Conservation (phyloP, 495 filamentous ascomycete genomes). For the Penicillium odoratum region DNA sequence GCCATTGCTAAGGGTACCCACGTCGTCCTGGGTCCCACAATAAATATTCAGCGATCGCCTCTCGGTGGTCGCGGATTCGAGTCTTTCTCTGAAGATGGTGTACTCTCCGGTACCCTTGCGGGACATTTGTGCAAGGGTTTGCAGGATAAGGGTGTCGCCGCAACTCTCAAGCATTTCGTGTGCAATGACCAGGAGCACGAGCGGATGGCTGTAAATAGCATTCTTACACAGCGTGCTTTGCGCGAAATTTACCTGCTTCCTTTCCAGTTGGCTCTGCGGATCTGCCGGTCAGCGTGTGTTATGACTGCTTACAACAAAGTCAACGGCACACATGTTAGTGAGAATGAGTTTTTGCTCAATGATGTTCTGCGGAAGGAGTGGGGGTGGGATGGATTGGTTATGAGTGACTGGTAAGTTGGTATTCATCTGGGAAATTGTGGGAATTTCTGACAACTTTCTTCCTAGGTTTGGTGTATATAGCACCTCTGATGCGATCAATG, state of each 20-base stretch:
- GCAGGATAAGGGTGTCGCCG: conserved; percentile 67
- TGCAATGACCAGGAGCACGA: conserved; percentile 79
- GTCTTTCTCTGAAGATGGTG: conserved; percentile 76
- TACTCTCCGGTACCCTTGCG: conserved; percentile 67
- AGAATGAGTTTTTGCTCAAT: conserved; percentile 61
- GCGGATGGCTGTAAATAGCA: conserved; percentile 64
- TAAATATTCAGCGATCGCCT: conserved; percentile 76
- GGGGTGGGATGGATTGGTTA: conserved; percentile 66
- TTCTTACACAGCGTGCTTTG: conserved; percentile 67
- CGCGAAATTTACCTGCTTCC: conserved; percentile 76
- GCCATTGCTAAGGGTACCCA: conserved; percentile 69
- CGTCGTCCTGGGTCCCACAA: conserved; percentile 71
- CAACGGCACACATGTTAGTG: conserved; percentile 68
- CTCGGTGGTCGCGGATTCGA: conserved; percentile 79
- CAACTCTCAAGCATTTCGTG: conserved; percentile 83
- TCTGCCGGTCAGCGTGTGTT: conserved; percentile 61
- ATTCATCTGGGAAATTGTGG: too few relatives aligned
- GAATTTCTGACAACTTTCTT: neutral
- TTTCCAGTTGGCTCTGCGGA: conserved; percentile 69
- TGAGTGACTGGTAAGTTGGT: conserved; percentile 68
- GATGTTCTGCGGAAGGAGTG: conserved; percentile 68
- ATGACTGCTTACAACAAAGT: conserved; percentile 79
- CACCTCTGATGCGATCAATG: conserved; percentile 64
- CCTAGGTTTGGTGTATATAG: conserved; percentile 63
- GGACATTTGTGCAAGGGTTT: conserved; percentile 67